Base-by-base conservation (phyloP, 306 rosid genomes). In the Lablab purpureus region DNA sequence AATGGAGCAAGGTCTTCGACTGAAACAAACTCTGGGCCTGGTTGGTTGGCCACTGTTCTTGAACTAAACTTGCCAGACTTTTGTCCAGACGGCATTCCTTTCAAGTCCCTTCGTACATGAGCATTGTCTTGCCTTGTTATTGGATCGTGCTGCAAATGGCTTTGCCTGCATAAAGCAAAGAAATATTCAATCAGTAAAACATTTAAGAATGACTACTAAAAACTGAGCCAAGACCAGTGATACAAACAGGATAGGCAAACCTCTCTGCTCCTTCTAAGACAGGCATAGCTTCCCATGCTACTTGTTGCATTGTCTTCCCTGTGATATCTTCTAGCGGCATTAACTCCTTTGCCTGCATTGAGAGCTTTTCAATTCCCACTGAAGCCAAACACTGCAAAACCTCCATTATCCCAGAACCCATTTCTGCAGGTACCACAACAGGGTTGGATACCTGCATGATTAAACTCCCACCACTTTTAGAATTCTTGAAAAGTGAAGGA, bases 241-340 rank as follows among this genome's bases (percentile, higher is more conserved):
- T 63, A 32, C 30, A 83, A 72, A 87, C 51, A 73, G 36, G 81
- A 74, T 25, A 32, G 51, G 74, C 92, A 81, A 85, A 93, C 99
- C 98, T 90, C 71, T 84, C 91, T 45, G 82, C 54, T 78, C 94
- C 96, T 72, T 93, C 96, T 83, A 90, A 81, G 78, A 79, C 40
- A 59, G 97, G 92, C 73, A 75, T 68, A 79, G 92, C 91, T 87
- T 95, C 99, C 98, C 99, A 90, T 30, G 97, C 98, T 74, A 95
- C 82, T 83, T 93, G 97, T 49, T 90, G 91, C 93, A 95, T 95
- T 63, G 98, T 95, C 85, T 93, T 95, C 73, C 98, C 98, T 14
- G 99, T 95, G 75, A 95, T 81, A 71, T 93, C 98, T 85, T 95
- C 99, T 84, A 95, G 82, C 19, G 99, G 98, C 99, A 95, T 93